Conservation (phyloP, 2,329 filamentous ascomycete species). For the Cytospora schulzeri region DNA sequence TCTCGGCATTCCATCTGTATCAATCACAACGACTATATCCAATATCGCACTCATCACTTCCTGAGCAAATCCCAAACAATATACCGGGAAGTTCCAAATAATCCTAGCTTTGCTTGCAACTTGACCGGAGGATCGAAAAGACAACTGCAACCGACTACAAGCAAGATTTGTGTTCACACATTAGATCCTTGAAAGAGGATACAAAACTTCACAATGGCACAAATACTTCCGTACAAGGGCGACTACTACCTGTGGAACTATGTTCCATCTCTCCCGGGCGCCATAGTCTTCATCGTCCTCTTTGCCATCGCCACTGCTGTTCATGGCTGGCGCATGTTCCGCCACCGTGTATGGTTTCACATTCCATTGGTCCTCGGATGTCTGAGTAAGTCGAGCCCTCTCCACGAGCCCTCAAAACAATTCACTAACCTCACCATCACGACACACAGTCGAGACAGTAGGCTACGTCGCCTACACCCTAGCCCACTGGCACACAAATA, state of each 20-base stretch:
- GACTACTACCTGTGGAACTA: constrained; percentile 42
- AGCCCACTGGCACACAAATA: constrained; percentile 35
- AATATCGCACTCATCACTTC: too few species aligned
- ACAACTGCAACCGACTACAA: too few species aligned
- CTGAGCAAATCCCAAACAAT: background rate
- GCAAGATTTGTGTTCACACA: too few species aligned
- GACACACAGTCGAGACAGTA: constrained; percentile 43
- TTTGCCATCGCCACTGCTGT: constrained; percentile 43
- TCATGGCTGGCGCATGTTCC: constrained; percentile 47
- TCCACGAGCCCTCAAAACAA: too few species aligned
- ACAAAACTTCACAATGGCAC: constrained; percentile 33
- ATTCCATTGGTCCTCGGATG: constrained; percentile 51
- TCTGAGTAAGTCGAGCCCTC: constrained; percentile 45
- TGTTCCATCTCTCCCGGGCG: constrained; percentile 45
- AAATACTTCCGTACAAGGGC: constrained; percentile 35
- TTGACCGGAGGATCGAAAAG: too few species aligned
- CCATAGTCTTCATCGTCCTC: constrained; percentile 46
- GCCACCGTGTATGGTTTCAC: constrained; percentile 52
- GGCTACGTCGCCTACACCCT: constrained; percentile 43
- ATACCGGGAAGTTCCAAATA: background rate
- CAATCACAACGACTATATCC: too few species aligned
- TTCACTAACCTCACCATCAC: too few species aligned
- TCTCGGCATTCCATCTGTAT: background rate
- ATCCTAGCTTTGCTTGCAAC: background rate
- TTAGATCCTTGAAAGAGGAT: background rate